Conservation (phyloP, 148 eudicot genomes). For the Fagopyrum homotropicum region DNA sequence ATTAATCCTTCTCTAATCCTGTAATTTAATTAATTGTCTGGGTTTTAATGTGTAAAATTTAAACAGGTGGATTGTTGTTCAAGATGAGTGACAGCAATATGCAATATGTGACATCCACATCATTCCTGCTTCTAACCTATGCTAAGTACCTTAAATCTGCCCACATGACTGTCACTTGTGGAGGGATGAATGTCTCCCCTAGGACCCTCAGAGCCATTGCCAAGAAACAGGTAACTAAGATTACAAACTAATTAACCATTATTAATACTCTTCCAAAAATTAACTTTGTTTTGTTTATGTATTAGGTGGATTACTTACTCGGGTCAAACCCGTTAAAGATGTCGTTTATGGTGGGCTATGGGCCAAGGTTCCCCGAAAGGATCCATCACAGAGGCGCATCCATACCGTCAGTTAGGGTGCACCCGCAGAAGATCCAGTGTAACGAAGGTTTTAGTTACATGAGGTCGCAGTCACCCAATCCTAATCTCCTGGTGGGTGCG, state of each 20-base stretch:
- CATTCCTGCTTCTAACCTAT: conserved; percentile 67
- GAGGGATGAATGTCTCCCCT: conserved; percentile 41
- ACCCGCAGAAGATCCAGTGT: conserved; percentile 75
- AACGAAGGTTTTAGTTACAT: conserved; percentile 50
- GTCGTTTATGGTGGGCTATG: conserved; percentile 90
- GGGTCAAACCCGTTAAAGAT: conserved; percentile 72
- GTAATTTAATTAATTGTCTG: neutral
- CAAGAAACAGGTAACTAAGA: conserved; percentile 55
- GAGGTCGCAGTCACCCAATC: conserved; percentile 61
- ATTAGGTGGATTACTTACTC: conserved; percentile 64
- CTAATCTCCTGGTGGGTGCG: conserved; percentile 64
- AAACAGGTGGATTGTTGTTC: conserved; percentile 60
- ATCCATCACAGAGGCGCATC: conserved; percentile 87
- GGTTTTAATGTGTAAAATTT: neutral
- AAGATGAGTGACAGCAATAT: conserved; percentile 64
- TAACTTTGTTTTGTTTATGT: neutral
- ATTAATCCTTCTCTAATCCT: neutral
- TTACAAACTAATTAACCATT: no score
- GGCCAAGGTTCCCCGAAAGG: conserved; percentile 58
- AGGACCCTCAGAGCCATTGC: conserved; percentile 49
- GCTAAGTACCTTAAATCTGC: conserved; percentile 70
- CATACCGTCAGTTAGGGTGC: conserved; percentile 46
- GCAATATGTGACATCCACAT: conserved; percentile 82
- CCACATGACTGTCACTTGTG: conserved; percentile 50
- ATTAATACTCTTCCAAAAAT: neutral